Percentiles rank a stretch among this genome's conserved stretches.
phyloP scores from a whole-genome alignment of 805 yeast genomes.

The Lipomyces starkeyi region DNA sequence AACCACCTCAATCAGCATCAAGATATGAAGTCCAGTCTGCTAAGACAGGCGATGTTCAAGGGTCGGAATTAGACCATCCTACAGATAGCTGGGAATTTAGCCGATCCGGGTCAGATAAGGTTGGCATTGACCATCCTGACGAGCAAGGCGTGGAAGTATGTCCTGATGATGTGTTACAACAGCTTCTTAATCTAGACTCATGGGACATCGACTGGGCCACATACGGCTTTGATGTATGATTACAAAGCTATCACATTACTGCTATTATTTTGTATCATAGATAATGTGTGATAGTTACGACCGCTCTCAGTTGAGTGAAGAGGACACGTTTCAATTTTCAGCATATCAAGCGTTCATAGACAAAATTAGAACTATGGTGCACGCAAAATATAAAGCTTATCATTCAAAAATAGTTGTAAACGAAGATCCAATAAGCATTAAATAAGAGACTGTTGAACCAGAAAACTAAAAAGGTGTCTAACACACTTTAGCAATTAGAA shows the following conservation, averaged over 20 bases:
- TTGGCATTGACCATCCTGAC: not conserved
- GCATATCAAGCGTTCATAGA: not conserved
- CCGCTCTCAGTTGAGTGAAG: not conserved
- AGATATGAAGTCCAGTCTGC: too few relatives aligned
- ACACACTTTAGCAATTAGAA: not conserved
- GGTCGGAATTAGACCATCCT: too few relatives aligned
- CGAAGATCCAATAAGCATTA: not conserved
- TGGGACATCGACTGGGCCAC: constrained; percentile 6
- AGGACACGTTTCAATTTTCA: not conserved
- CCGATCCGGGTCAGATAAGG: not conserved
- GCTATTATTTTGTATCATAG: too few relatives aligned
- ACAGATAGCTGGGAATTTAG: not conserved
- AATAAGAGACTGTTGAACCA: not conserved
- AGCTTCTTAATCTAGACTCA: constrained; percentile 3
- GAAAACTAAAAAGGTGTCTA: not conserved
- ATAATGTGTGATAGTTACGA: too few relatives aligned
- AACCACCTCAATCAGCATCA: too few relatives aligned
- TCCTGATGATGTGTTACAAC: not conserved
- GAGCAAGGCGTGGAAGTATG: not conserved
- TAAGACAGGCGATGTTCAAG: too few relatives aligned
- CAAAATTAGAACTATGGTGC: not conserved
- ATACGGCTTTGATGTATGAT: not conserved
- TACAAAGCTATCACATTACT: too few relatives aligned
- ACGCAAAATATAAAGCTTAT: not conserved
- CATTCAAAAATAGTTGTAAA: not conserved